phyloP scores from a whole-genome alignment of 345 rosid species.

The Eucalyptus cloeziana region DNA sequence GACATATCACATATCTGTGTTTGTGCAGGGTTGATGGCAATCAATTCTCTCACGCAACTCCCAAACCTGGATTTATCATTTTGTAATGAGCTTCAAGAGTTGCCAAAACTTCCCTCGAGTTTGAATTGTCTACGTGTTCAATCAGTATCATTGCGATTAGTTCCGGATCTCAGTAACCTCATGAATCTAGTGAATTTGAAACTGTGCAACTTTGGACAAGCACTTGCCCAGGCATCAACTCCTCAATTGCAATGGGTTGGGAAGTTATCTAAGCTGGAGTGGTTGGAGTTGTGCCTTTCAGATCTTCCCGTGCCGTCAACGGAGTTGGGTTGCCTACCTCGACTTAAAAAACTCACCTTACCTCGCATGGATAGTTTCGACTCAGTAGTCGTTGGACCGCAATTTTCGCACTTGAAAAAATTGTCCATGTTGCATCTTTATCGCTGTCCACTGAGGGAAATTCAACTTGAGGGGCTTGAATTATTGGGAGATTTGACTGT shows the following conservation, averaged over 20 bases:
- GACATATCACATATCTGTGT: fast-evolving
- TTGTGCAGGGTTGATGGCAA: background rate
- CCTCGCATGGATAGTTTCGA: fast-evolving
- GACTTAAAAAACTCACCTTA: background rate
- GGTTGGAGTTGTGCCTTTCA: background rate
- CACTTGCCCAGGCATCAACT: background rate
- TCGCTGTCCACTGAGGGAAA: background rate
- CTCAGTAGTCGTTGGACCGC: background rate
- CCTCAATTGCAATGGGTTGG: background rate
- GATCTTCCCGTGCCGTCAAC: fast-evolving
- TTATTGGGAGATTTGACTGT: fast-evolving
- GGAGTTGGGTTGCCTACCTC: background rate
- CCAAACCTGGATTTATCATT: fast-evolving
- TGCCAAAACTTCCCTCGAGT: background rate
- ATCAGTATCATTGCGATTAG: background rate
- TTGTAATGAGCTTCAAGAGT: background rate
- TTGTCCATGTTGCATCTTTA: fast-evolving
- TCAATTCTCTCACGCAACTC: background rate
- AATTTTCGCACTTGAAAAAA: background rate
- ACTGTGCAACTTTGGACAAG: background rate
- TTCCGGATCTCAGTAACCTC: background rate
- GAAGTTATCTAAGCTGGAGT: background rate
- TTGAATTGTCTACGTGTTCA: fast-evolving
- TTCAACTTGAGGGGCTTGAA: background rate
- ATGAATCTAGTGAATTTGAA: background rate